Conservation (phyloP, 345 rosid genomes). For the Litchi chinensis region DNA sequence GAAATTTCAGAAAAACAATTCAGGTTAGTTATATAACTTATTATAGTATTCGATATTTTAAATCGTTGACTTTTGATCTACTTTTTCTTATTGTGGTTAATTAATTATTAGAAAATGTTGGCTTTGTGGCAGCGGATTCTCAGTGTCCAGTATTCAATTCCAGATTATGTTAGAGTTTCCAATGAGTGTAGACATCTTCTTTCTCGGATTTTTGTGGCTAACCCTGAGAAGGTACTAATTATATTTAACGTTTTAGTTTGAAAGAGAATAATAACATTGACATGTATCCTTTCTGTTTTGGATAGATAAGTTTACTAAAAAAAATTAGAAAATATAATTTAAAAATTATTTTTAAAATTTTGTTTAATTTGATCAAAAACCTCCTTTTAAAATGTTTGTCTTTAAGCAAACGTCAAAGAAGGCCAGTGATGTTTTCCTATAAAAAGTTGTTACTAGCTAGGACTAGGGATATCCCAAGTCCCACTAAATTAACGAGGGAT, state of each 20-base stretch:
- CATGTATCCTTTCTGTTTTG: too few species aligned
- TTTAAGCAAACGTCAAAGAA: too few species aligned
- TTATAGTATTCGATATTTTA: constrained; percentile 13
- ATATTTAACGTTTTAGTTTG: neutral
- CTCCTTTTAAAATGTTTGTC: too few species aligned
- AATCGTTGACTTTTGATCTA: neutral
- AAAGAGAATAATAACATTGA: neutral
- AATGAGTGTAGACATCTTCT: constrained; percentile 76
- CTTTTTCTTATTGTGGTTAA: neutral
- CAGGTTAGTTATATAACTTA: constrained; percentile 38
- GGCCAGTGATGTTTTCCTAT: too few species aligned
- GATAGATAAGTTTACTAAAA: too few species aligned
- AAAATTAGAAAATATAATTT: too few species aligned
- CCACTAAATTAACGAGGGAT: too few species aligned
- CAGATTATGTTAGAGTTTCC: constrained; percentile 81
- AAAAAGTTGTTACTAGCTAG: too few species aligned
- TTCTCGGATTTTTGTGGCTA: constrained; percentile 77
- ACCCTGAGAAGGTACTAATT: constrained; percentile 67
- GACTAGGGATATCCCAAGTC: too few species aligned
- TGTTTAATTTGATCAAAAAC: too few species aligned
- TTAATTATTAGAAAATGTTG: neutral
- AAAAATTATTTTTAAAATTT: too few species aligned
- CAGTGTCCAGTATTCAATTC: constrained; percentile 83
- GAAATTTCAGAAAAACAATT: constrained; percentile 74
- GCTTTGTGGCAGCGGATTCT: constrained; percentile 75